Evolutionary conservation across 2,329 filamentous ascomycete species (phyloP), one percentile per base, ranked within the genome.

Genomic region (Alternaria ethzedia): DNA sequence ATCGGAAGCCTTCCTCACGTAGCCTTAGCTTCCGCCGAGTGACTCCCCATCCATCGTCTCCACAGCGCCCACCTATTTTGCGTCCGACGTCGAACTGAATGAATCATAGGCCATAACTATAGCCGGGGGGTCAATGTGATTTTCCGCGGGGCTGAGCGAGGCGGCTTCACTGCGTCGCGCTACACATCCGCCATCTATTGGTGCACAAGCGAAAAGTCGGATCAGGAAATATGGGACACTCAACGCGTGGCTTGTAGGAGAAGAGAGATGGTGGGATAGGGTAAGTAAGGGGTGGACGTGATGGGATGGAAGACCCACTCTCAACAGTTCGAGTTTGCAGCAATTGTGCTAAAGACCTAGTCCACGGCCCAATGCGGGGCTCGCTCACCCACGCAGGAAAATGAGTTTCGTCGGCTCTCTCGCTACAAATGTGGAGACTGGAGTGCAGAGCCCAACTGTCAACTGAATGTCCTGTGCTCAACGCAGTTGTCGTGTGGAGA

Each of bases 291-390:
- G 54, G 32, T 21, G 41, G 46, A 36, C 9, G 36, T 32, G 44
- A 44, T 46, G 51, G 26, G 23, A 46, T 49, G 20, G 21, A 12
- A 50, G 66, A 58, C 64, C 68, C 68, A 67, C 68, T 67, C 66
- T 69, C 68, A 70, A 70, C 68, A 70, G 52, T 65, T 68, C 57
- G 59, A 57, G 43, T 65, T 46, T 63, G 55, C 60, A 59, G 41
- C 43, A 45, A 17, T 52, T 50, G 45, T 20, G 15, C 54, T 51
- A 54, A 43, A 43, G 15, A 44, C 17, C 21, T 54, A 54, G 36
- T 44, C 21, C 23, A 20, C 36, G 30, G 36, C 20, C 49, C 30
- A 36, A 36, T 30, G 55, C 43, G 55, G 60, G 51, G 44, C 50
- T 21, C 44, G 44, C 23, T 52, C 28, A 58, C 41, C 23, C 43